Base-by-base conservation (phyloP, 495 filamentous ascomycete genomes). In the Massariosphaeria phaeospora region DNA sequence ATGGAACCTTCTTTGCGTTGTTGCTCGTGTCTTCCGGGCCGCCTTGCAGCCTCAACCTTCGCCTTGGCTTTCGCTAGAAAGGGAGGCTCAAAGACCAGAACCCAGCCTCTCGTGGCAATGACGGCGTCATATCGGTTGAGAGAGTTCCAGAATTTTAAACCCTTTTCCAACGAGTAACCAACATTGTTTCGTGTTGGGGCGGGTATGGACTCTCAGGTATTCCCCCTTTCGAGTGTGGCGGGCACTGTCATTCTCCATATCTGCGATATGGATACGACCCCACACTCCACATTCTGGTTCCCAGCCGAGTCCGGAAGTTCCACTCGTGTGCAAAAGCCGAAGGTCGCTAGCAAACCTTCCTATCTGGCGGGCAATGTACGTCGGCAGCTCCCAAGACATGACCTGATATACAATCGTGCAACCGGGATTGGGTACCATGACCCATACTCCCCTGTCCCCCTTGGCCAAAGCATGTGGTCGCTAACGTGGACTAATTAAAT, bases 371-470 rank as follows among this genome's bases (percentile, higher is more conserved):
- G 24, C 6, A 47, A 21, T 25, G 1, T 8, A 7, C 6, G 26
- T 38, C 27, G 35, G 34, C 34, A 43, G 21, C 46, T 7, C 44
- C 48, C 42, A 59, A 43, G 29, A 15, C 41, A 36, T 59, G 25
- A 29, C 26, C 15, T 53, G 48, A 59, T 52, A 40, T 48, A 7
- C 47, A 58, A 52, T 58, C 13, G 55, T 31, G 30, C 17, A 30
- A 1, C 47, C 55, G 47, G 55, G 55, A 58, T 58, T 57, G 55
- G 55, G 34, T 52, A 58, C 55, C 47, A 58, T 36, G 40, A 12
- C n/a, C 40, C 55, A 45, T 36, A 45, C 38, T 39, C 56, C 56
- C 48, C 35, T 53, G 48, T 49, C 43, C 48, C 41, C 43, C 48
- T 21, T 49, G 49, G 18, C 52, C 48, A 44, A 27, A 25, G 21